Percentiles rank a stretch among this genome's conserved stretches.
Evolutionary conservation across 2,329 filamentous ascomycete species (phyloP).

Genomic region (Penicillium sp.): DNA sequence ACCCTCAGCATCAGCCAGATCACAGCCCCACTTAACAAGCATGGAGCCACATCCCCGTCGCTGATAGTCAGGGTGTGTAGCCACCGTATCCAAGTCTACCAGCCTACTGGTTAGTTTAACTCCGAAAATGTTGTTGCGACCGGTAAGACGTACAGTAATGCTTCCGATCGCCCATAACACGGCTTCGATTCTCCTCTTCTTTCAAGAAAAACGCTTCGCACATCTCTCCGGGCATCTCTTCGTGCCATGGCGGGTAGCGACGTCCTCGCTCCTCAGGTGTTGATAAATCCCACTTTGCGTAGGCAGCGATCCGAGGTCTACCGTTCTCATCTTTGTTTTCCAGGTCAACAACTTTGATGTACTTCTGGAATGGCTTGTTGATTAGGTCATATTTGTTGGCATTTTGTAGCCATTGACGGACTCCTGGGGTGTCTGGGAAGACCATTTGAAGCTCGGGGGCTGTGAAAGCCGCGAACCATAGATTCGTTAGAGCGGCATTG

Average conservation of each 20-base stretch:
- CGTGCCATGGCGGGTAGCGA: constrained; percentile 30
- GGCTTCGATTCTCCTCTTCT: constrained; percentile 18
- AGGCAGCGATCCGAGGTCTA: constrained; percentile 23
- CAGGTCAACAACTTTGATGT: constrained; percentile 28
- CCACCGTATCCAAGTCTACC: constrained; percentile 38
- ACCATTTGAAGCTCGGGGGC: constrained; percentile 15
- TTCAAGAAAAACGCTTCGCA: constrained; percentile 22
- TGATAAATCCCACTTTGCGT: constrained; percentile 28
- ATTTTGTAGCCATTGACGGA: constrained; percentile 27
- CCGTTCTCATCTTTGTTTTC: constrained; percentile 5
- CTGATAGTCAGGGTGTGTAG: constrained; percentile 44
- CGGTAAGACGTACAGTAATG: constrained; percentile 25
- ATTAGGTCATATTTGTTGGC: constrained; percentile 19
- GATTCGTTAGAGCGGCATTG: constrained; percentile 15
- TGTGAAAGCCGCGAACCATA: constrained; percentile 27
- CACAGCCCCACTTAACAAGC: constrained; percentile 39
- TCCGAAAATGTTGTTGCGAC: neutral
- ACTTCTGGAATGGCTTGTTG: constrained; percentile 21
- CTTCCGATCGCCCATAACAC: constrained; percentile 18
- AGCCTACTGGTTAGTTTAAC: neutral
- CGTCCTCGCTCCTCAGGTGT: constrained; percentile 21
- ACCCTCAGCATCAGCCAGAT: constrained; percentile 34
- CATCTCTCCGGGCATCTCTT: constrained; percentile 17
- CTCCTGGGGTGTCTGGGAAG: constrained; percentile 28
- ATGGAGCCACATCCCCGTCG: constrained; percentile 40